Evolutionary conservation across 2,329 filamentous ascomycete species (phyloP), one percentile per base, ranked within the genome.

Genomic region (Myriosclerotinia scirpicola): DNA sequence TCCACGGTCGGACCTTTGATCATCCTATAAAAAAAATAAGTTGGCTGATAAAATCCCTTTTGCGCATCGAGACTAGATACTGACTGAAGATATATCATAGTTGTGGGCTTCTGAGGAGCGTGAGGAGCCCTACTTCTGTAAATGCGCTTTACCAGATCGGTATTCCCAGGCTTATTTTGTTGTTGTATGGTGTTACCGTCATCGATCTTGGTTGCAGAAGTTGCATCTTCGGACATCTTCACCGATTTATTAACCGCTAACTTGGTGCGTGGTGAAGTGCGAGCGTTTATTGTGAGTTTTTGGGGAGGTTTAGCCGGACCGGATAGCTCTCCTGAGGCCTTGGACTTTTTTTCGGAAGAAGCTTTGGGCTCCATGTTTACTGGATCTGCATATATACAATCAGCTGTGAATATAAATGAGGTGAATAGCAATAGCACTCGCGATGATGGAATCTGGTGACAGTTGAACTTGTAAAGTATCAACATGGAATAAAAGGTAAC

Each of bases 1-100:
- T 67, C 55, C 26, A 70, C 62, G 36, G 34, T 64, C 1, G 69
- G 64, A 15, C 65, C 61, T 5, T 1, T 11, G 20, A 46, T 44
- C 56, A 60, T 60, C n/a, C 42, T 50, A 7, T 6, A 36, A 26
- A 48, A 8, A 2, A 50, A 54, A 3, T 20, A 5, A 1, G 36
- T 54, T 54, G n/a, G 52, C 17, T 36, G 1, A 7, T 3, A 3
- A 15, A 34, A 36, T 36, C 3, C 15, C 15, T 20, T 34, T 8
- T 3, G 8, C 50, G 17, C 14, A 30, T 26, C 5, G 2, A 17
- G 2, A 53, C 5, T 20, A 2, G n/a, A 8, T 17, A 34, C 46
- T 22, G 4, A 50, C n/a, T 50, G 20, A 8, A 50, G 7, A 11
- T 4, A 11, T 8, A 11, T 12, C 20, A 11, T 20, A 22, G 46